Base-by-base conservation (phyloP, 2,329 filamentous ascomycete species). In the Elsinoe batatas region DNA sequence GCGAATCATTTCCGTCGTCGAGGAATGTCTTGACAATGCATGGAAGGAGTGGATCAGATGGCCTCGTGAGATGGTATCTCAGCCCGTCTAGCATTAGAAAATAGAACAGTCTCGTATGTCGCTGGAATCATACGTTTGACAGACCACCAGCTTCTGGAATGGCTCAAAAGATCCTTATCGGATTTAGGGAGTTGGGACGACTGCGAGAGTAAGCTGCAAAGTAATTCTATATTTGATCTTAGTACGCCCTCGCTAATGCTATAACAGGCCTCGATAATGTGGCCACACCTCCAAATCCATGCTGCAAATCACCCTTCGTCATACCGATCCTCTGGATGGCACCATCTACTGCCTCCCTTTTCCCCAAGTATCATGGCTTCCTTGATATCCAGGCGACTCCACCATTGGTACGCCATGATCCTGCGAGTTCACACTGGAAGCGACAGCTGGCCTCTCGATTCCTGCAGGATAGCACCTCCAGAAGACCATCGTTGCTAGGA, bases 401-500 rank as follows among this genome's bases (percentile, higher is more conserved):
- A 18, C 18, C 47, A 51, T 51, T 12, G 47, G 47, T 17, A 38
- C 13, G 3, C n/a, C 32, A 8, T 51, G 32, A 5, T 26, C 22
- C 32, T 20, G 8, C 1, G 18, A 20, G 5, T 26, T 12, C 2
- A 18, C 18, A 8, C 13, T 18, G 13, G 17, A 32, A 6, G 7
- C 33, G 13, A 5, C 47, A 26, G 18, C n/a, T 7, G 33, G n/a
- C 18, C 3, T 8, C 11, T 15, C 37, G 17, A 54, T 54, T 7
- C 51, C 51, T n/a, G 20, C 38, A 17, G 64, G 63, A 42, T 65
- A 63, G 56, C 51, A 59, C 26, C 58, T 59, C 56, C 64, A 64
- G 15, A 42, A 53, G 15, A 62, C 26, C 17, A 58, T 53, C 35
- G 63, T 58, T 17, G 61, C 61, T 1, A 51, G 36, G 33, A 59